Conservation (phyloP, 331 rosid genomes). For the Stylosanthes scabra region DNA sequence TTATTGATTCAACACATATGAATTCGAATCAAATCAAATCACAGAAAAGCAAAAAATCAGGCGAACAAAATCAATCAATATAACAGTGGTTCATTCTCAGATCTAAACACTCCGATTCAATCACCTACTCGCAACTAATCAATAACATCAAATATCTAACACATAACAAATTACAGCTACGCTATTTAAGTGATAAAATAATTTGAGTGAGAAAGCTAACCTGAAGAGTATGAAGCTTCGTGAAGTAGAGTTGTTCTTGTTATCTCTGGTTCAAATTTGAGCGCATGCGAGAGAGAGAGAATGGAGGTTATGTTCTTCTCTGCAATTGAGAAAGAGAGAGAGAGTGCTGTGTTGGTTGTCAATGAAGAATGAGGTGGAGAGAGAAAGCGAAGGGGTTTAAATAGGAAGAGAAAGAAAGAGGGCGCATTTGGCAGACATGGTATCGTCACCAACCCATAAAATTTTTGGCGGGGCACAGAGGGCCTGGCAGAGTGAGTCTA, state of each 20-base stretch:
- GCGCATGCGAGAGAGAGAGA: not conserved
- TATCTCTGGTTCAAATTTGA: constrained; percentile 4
- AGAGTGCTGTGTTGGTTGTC: not conserved
- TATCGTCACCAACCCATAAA: constrained; percentile 32
- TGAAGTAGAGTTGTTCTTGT: not conserved
- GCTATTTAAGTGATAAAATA: no score
- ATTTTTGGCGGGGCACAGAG: constrained; percentile 52
- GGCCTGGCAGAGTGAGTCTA: not conserved
- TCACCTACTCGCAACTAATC: not conserved
- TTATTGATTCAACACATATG: constrained; percentile 1
- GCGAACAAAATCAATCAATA: constrained; percentile 4
- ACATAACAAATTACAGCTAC: not conserved
- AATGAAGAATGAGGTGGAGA: constrained; percentile 4
- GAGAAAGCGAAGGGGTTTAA: constrained; percentile 30
- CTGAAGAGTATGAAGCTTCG: constrained; percentile 23
- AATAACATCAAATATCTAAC: not conserved
- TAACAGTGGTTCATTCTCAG: not conserved
- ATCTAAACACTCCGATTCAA: constrained; percentile 36
- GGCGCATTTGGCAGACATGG: constrained; percentile 46
- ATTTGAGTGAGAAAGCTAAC: constrained; percentile 39
- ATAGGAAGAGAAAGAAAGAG: constrained; percentile 30
- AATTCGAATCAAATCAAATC: not conserved
- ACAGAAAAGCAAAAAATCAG: not conserved
- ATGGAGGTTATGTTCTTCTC: not conserved
- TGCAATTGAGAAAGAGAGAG: constrained; percentile 18